Percentiles rank a stretch among this genome's conserved stretches.
Conservation (phyloP, 768 basidiomycete species). For the Phanerodontia chrysosporium region DNA sequence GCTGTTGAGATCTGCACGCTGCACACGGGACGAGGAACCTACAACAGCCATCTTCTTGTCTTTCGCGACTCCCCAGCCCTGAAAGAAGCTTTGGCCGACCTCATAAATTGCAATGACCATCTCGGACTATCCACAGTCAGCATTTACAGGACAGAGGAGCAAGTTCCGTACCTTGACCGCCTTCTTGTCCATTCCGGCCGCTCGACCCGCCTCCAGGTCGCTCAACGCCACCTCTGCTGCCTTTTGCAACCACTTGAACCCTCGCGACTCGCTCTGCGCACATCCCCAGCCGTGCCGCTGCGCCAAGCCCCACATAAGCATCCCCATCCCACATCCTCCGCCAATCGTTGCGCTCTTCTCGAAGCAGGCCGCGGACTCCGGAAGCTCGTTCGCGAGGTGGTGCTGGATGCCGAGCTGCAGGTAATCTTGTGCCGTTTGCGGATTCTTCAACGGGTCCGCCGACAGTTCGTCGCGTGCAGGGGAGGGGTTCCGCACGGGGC, state of each 20-base stretch:
- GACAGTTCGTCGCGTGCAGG: conserved; percentile 5
- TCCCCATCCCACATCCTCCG: conserved; percentile 84
- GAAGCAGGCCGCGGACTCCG: conserved; percentile 67
- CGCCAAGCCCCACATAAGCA: conserved; percentile 89
- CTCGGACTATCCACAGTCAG: conserved; percentile 47
- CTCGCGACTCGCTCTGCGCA: conserved; percentile 70
- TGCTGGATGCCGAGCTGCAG: conserved; percentile 74
- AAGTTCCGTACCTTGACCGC: conserved; percentile 45
- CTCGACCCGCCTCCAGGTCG: conserved; percentile 64
- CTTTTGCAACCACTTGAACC: conserved; percentile 77
- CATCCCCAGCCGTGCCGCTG: conserved; percentile 89
- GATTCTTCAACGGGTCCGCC: conserved; percentile 4
- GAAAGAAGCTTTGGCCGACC: conserved; percentile 89
- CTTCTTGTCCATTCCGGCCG: conserved; percentile 47
- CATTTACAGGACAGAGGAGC: neutral
- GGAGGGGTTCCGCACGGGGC: conserved; percentile 7
- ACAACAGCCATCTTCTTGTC: conserved; percentile 90
- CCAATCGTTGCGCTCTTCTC: conserved; percentile 68
- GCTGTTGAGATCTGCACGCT: neutral
- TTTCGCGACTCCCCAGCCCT: conserved; percentile 85
- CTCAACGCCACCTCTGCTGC: conserved; percentile 80
- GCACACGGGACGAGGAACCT: conserved; percentile 26
- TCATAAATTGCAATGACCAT: conserved; percentile 88
- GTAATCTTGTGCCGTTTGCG: conserved; percentile 55
- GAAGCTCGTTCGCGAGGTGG: conserved; percentile 69